phyloP scores from a whole-genome alignment of 352 stramenopile species.

The Phytophthora sp. region DNA sequence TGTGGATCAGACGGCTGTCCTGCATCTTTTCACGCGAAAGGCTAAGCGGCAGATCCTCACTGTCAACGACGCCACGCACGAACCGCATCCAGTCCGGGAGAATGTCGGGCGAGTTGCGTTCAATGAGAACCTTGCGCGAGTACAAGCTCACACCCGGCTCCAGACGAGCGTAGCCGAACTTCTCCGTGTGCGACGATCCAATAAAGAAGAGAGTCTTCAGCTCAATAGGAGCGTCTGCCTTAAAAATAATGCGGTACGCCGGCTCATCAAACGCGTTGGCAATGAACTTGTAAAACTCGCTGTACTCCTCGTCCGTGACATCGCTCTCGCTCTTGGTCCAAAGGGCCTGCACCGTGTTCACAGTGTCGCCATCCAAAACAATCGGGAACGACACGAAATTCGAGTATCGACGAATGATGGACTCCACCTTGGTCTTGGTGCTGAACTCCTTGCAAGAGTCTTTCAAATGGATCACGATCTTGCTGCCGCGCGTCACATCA shows the following conservation, averaged over 20 bases:
- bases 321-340: conserved; percentile 97
- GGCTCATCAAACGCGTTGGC: conserved; percentile 96
- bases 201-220: conserved; percentile 99
- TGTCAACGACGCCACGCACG: conserved; percentile 93
- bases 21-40: conserved; percentile 99
- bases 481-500: conserved; percentile 91
- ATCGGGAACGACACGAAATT: conserved; percentile 99
- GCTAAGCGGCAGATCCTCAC: conserved; percentile 98
- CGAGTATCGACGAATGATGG: conserved; percentile 99
- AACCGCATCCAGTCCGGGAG: conserved; percentile 98
- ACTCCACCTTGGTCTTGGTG: conserved; percentile 92
- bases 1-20: conserved; percentile 96
- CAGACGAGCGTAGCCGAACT: conserved; percentile 95
- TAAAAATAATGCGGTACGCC: conserved; percentile 96
- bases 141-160: conserved; percentile 98
- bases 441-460: conserved; percentile 96
- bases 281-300: conserved; percentile 98
- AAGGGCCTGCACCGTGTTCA: conserved; percentile 98
- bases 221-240: conserved; percentile 98
- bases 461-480: conserved; percentile 98
- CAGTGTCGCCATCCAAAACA: conserved; percentile 95
- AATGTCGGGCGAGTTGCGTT: conserved; percentile 97
- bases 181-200: conserved; percentile 96
- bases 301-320: conserved; percentile 97
- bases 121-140: conserved; percentile 99